Conservation (phyloP, 2,329 filamentous ascomycete species). For the Aspergillus caelatus region DNA sequence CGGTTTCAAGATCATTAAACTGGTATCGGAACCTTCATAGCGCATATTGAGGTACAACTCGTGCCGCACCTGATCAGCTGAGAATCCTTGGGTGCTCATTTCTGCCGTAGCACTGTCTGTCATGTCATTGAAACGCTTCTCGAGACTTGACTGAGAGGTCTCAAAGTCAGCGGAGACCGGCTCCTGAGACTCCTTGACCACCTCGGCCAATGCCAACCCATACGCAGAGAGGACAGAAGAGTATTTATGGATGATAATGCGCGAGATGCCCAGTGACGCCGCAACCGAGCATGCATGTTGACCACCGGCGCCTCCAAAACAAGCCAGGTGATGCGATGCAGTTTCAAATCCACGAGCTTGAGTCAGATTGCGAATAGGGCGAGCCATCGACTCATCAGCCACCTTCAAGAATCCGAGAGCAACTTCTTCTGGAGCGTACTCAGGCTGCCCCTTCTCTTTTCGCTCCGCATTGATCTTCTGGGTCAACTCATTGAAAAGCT, state of each 20-base stretch:
- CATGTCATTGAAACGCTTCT: conserved; percentile 73
- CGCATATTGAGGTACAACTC: conserved; percentile 53
- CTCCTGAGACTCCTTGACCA: conserved; percentile 82
- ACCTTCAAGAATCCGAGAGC: conserved; percentile 47
- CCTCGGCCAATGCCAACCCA: conserved; percentile 89
- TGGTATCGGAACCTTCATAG: conserved; percentile 56
- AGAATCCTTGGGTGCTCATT: conserved; percentile 49
- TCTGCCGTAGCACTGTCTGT: conserved; percentile 60
- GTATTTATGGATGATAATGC: conserved; percentile 86
- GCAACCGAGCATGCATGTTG: conserved; percentile 93
- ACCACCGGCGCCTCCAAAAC: conserved; percentile 88
- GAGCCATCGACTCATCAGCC: conserved; percentile 49
- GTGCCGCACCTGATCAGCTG: conserved; percentile 41
- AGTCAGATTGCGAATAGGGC: conserved; percentile 85
- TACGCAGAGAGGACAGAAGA: conserved; percentile 91
- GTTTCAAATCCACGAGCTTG: conserved; percentile 93
- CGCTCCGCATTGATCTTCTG: conserved; percentile 60
- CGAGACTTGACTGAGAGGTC: conserved; percentile 49
- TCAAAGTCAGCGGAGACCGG: conserved; percentile 59
- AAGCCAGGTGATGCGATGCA: conserved; percentile 84
- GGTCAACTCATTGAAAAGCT: conserved; percentile 74
- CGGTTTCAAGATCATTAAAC: conserved; percentile 57
- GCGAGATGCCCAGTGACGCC: conserved; percentile 77
- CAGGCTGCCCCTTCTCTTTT: conserved; percentile 44
- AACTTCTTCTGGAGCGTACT: conserved; percentile 54